Conservation (phyloP, 1,284 basidiomycete genomes). For the Schizopora paradoxa region DNA sequence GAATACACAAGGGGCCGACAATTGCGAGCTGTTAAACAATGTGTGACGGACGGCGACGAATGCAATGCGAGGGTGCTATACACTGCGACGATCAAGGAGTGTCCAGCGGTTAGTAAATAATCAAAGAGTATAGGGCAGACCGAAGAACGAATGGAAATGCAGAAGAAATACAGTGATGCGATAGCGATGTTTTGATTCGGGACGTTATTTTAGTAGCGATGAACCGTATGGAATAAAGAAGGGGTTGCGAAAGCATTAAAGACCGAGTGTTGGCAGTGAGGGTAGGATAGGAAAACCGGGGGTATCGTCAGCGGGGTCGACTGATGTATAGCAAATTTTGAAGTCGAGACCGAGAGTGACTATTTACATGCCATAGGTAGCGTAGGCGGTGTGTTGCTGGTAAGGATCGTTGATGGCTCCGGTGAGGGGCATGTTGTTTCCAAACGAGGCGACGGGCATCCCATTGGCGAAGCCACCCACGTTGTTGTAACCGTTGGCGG, state of each 20-base stretch:
- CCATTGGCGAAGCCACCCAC: conserved; percentile 34
- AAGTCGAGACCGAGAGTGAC: background rate
- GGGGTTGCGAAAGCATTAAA: background rate
- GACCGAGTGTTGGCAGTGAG: background rate
- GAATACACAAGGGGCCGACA: no score
- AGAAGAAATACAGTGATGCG: no score
- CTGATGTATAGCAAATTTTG: background rate
- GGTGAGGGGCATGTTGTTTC: conserved; percentile 37
- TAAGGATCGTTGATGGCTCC: conserved; percentile 64
- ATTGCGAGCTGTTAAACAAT: no score
- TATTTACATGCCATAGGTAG: conserved; percentile 75
- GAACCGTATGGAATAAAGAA: no score
- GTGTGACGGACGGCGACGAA: no score
- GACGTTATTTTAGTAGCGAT: no score
- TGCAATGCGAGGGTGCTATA: no score
- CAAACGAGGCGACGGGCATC: conserved; percentile 15
- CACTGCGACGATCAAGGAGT: no score
- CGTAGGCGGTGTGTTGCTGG: conserved; percentile 63
- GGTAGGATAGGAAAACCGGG: background rate
- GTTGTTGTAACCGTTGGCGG: conserved; percentile 50
- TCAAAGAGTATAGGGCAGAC: no score
- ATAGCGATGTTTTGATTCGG: no score
- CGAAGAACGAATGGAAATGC: no score
- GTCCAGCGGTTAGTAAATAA: no score
- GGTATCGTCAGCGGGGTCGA: conserved; percentile 10